Evolutionary conservation across 495 filamentous ascomycete species (phyloP).

Genomic region (Arthonia radiata): DNA sequence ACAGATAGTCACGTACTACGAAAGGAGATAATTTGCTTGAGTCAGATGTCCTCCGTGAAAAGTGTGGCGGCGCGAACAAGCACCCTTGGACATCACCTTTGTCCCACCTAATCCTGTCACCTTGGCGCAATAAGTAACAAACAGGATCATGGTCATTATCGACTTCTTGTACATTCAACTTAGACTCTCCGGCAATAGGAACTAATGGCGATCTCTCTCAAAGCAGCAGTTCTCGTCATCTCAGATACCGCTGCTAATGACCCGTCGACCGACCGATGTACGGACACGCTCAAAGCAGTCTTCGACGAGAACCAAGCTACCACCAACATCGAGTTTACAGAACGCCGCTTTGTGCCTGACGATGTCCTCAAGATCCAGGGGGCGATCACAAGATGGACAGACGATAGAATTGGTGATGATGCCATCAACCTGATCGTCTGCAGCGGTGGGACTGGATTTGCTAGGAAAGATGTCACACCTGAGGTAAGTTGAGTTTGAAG

Average conservation of each 20-base stretch:
- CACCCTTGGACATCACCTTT: too few relatives aligned
- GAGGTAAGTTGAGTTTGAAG: slow-evolving; percentile 35
- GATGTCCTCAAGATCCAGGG: slow-evolving; percentile 46
- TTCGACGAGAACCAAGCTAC: slow-evolving; percentile 27
- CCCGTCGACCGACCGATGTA: slow-evolving; percentile 52
- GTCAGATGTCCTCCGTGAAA: too few relatives aligned
- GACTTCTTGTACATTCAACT: too few relatives aligned
- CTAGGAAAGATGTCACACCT: slow-evolving; percentile 65
- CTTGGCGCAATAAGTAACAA: too few relatives aligned
- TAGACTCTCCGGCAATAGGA: too few relatives aligned
- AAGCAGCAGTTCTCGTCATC: slow-evolving; percentile 58
- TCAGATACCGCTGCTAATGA: slow-evolving; percentile 81
- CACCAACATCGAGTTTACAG: slow-evolving; percentile 39
- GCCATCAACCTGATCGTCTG: slow-evolving; percentile 55
- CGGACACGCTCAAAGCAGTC: slow-evolving; percentile 34
- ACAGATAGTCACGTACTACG: too few relatives aligned
- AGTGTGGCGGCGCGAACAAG: too few relatives aligned
- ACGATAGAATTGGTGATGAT: slow-evolving; percentile 30
- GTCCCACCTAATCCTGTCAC: too few relatives aligned
- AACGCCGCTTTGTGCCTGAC: slow-evolving; percentile 62
- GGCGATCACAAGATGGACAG: slow-evolving; percentile 41
- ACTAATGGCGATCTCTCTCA: too few relatives aligned
- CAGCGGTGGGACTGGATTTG: slow-evolving; percentile 87
- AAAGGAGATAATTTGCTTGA: too few relatives aligned
- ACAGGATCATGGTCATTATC: too few relatives aligned